Conservation (phyloP, 2,329 filamentous ascomycete genomes). For the Teratosphaeria destructans region DNA sequence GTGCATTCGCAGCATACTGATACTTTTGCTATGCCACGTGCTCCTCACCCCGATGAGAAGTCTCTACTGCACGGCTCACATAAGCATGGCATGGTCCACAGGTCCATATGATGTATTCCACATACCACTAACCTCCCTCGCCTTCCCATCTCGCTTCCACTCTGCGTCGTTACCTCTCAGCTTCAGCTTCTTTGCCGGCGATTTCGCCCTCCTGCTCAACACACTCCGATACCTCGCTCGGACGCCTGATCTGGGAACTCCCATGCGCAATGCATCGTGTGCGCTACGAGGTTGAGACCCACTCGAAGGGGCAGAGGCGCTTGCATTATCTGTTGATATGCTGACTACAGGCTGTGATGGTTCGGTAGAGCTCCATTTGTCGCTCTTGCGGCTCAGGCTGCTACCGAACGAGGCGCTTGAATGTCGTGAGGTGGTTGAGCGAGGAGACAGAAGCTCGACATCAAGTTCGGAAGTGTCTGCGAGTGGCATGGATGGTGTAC, state of each 20-base stretch:
- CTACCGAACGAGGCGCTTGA: background rate
- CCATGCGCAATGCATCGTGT: background rate
- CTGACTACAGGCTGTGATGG: background rate
- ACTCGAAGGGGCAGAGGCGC: background rate
- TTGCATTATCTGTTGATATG: background rate
- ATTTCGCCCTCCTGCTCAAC: background rate
- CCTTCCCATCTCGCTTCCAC: background rate
- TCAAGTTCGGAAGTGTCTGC: background rate
- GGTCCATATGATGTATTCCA: background rate
- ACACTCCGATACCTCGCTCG: background rate
- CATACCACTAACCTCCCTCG: background rate
- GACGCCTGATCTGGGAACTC: background rate
- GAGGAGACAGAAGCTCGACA: background rate
- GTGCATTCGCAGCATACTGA: background rate
- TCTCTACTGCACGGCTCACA: background rate
- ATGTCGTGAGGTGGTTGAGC: background rate
- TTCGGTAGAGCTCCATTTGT: background rate
- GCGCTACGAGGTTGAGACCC: background rate
- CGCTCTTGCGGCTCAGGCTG: background rate
- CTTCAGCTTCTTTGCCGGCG: background rate
- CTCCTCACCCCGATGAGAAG: background rate
- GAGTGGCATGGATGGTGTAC: background rate
- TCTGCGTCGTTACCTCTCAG: background rate
- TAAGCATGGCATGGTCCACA: background rate
- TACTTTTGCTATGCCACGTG: background rate